phyloP scores from a whole-genome alignment of 352 stramenopile genomes.

The Globisporangium nagaii region DNA sequence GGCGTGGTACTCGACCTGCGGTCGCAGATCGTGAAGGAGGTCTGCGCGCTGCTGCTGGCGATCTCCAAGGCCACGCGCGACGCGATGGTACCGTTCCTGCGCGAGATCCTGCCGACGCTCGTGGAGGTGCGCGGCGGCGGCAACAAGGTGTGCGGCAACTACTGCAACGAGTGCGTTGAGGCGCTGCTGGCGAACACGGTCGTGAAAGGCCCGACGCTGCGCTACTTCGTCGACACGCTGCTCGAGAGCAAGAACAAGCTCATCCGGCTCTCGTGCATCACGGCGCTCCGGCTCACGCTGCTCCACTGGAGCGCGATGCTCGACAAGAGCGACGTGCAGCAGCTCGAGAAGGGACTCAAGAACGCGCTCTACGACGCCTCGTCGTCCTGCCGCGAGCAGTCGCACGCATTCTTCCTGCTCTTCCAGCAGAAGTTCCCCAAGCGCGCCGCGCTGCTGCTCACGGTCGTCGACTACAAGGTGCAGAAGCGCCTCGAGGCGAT shows the following conservation, averaged over 20 bases:
- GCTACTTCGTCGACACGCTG: conserved; percentile 67
- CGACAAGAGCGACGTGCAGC: conserved; percentile 77
- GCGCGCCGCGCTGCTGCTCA: conserved; percentile 56
- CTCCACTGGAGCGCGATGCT: conserved; percentile 64
- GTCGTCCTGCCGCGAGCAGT: conserved; percentile 58
- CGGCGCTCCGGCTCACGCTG: conserved; percentile 43
- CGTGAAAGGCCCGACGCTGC: conserved; percentile 68
- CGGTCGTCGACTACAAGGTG: conserved; percentile 75
- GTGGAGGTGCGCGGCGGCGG: conserved; percentile 76
- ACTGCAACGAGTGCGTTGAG: conserved; percentile 77
- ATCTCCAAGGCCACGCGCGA: conserved; percentile 66
- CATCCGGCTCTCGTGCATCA: conserved; percentile 74
- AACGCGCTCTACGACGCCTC: conserved; percentile 72
- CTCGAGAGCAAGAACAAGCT: conserved; percentile 80
- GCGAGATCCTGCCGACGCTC: conserved; percentile 65
- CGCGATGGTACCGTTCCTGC: conserved; percentile 71
- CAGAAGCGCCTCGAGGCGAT: conserved; percentile 72
- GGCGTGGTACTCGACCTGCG: conserved; percentile 69
- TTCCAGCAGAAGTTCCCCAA: conserved; percentile 82
- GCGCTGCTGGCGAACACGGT: conserved; percentile 56
- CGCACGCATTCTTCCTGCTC: conserved; percentile 60
- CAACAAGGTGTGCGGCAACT: conserved; percentile 80
- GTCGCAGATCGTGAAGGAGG: conserved; percentile 85
- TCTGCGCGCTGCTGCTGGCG: conserved; percentile 51
- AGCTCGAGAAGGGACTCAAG: conserved; percentile 72